Base-by-base conservation (phyloP, 1,284 basidiomycete genomes). In the Boletus sp. region DNA sequence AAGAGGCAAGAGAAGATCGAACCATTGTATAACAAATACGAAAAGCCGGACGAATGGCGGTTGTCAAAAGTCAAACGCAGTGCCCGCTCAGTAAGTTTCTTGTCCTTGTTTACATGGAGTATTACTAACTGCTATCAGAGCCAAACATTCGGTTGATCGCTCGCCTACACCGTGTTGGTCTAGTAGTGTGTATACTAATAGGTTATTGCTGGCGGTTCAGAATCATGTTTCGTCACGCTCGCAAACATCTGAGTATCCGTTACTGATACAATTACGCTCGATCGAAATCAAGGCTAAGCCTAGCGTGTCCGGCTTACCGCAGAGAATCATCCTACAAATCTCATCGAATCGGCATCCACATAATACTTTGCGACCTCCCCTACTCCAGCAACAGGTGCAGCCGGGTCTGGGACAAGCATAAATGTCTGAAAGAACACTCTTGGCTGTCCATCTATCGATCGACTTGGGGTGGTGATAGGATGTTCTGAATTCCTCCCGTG, bases 1-100 rank as follows among this genome's bases (percentile, higher is more conserved):
- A 99, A 99, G 78, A 84, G 84, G 67, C 86, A 94, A 66, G 95
- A 99, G 74, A 97, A 94, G 81, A 95, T 98, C 57, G 90, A 96
- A 64, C 95, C 94, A 5, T 65, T 94, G 59, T 92, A 70, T 71
- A 91, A 91, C 74, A 89, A 91, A 72, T 91, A 88, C 69, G 87
- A 92, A 73, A 89, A 91, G 62, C 84, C 88, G 40, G 90, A 93
- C 71, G 91, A 92, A 62, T 94, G 90, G 91, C 77, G 91, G 44
- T 70, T 93, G 61, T 92, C 89, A 7, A 91, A 91, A 65, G 77
- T 91, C 73, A 91, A 91, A 71, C 75, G 90, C 53, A 91, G 87
- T 62, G 88, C 90, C 33, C 80, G 91, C 55, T 91, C 89, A 55
- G 84, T 86, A 70, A 48, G 82, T 77, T 16, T 42, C 30, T 27